A percentile compares a stretch with the other conserved stretches of the same genome.
phyloP scores from a whole-genome alignment of 129 eudicot species.

The Smallanthus sonchifolius region DNA sequence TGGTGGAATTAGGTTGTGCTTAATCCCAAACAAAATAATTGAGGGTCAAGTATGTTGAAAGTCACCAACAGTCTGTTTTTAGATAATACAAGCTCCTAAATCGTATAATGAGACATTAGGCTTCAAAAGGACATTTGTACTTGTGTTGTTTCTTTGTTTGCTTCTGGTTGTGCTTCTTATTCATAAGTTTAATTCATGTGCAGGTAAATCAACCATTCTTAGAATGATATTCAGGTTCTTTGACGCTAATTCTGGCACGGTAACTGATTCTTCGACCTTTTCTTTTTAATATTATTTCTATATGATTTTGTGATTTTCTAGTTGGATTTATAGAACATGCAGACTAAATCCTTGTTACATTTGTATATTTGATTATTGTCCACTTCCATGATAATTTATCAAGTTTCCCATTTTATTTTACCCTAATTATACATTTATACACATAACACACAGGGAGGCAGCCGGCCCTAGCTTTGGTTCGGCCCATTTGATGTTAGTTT shows the following conservation, averaged over 20 bases:
- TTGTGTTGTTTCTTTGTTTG: background rate
- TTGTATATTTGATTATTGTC: background rate
- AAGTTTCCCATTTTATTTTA: background rate
- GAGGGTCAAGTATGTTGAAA: background rate
- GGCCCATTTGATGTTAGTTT: too few relatives aligned
- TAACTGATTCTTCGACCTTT: conserved; percentile 25
- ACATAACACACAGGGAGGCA: background rate
- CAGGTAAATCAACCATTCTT: conserved; percentile 95
- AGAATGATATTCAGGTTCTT: conserved; percentile 93
- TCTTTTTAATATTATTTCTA: background rate
- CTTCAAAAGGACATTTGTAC: background rate
- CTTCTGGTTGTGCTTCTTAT: background rate
- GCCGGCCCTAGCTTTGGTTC: too few relatives aligned
- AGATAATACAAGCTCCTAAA: background rate
- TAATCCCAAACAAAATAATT: background rate
- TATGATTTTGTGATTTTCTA: background rate
- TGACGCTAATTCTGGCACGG: conserved; percentile 79
- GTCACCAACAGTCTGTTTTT: background rate
- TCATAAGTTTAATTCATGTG: conserved; percentile 20
- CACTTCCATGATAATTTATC: background rate
- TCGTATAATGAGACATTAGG: background rate
- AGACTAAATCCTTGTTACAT: background rate
- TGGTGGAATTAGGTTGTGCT: background rate
- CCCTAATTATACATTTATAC: background rate
- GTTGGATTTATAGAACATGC: background rate